Base-by-base conservation (phyloP, 306 rosid genomes). In the Geum urbanum region DNA sequence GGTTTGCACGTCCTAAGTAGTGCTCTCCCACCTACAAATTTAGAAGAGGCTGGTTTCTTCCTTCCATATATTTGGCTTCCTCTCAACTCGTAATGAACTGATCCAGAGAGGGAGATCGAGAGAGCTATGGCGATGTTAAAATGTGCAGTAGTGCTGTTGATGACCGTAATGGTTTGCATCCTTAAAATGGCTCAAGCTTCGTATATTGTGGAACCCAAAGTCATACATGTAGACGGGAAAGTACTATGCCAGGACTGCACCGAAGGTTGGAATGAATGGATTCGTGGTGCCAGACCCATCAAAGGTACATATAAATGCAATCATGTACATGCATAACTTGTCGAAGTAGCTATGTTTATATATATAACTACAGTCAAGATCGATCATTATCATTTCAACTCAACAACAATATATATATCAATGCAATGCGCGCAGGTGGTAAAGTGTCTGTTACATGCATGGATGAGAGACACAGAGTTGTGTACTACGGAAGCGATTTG, bases 161-260 rank as follows among this genome's bases (percentile, higher is more conserved):
- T 57, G n/a, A 6, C 80, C 13, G 27, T 87, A n/a, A 66, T 77
- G 74, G 74, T 66, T 64, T 83, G 76, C 74, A 72, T 66, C 75
- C 81, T 63, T 57, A 49, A 66, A 0, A 57, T n/a, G 4, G 86
- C 50, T 47, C 61, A 56, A 60, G 49, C 88, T 76, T 41, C 43
- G 66, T 39, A 56, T 60, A 14, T 77, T 24, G 72, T 48, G 18
- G 76, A 77, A 49, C 8, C 63, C 22, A 58, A 79, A 51, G 7
- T 75, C 43, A 71, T 86, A 18, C 84, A 82, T 52, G 84, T 87
- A 2, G 86, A 66, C 24, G 98, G 98, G 27, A 89, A 83, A 78
- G 96, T 92, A 40, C 16, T 87, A 52, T 92, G 98, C 86, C 98
- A 89, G 66, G 98, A 89, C 75, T 92, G 98, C 74, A 83, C 84